These are phyloP conservation scores for Fusarium staphyleae DNA, from an alignment of 2,329 filamentous ascomycete genomes.

Conservation along the genomic window DNA sequence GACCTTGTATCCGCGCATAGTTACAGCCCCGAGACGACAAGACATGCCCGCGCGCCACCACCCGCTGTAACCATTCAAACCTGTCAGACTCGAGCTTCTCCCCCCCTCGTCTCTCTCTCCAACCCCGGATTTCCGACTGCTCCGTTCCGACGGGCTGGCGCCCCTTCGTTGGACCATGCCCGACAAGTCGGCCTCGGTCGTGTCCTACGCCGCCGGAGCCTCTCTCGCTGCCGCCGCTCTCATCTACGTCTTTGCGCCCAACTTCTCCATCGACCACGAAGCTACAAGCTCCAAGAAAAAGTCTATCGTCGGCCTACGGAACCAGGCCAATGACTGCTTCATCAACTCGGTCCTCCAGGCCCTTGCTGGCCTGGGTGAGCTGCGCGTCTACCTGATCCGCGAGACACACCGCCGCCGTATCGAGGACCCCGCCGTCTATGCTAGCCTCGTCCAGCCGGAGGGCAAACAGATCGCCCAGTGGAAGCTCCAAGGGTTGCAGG, in stretches of 20 bases:
- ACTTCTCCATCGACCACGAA: constrained; percentile 90
- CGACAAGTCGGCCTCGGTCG: constrained; percentile 53
- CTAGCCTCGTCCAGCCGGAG: constrained; percentile 62
- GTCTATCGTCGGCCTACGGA: constrained; percentile 85
- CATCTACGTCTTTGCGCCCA: constrained; percentile 98
- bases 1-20: not conserved
- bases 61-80: constrained; percentile 35
- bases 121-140: constrained; percentile 24
- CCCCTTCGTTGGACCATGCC: constrained; percentile 44
- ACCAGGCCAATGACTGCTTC: constrained; percentile 94
- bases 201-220: constrained; percentile 93
- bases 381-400: constrained; percentile 89
- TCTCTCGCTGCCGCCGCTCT: constrained; percentile 93
- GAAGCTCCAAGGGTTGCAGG: constrained; percentile 74
- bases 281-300: constrained; percentile 74
- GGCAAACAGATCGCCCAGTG: constrained; percentile 59
- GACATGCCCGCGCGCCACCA: constrained; percentile 36
- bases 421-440: constrained; percentile 79
- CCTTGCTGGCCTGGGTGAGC: constrained; percentile 85
- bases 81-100: constrained; percentile 35
- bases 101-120: constrained; percentile 7
- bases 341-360: constrained; percentile 97
- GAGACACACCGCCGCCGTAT: constrained; percentile 86
- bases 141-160: constrained; percentile 31
- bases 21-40: constrained; percentile 14